Evolutionary conservation across 2,329 filamentous ascomycete species (phyloP).

Genomic region (Mycosphaerelloides madeirae): DNA sequence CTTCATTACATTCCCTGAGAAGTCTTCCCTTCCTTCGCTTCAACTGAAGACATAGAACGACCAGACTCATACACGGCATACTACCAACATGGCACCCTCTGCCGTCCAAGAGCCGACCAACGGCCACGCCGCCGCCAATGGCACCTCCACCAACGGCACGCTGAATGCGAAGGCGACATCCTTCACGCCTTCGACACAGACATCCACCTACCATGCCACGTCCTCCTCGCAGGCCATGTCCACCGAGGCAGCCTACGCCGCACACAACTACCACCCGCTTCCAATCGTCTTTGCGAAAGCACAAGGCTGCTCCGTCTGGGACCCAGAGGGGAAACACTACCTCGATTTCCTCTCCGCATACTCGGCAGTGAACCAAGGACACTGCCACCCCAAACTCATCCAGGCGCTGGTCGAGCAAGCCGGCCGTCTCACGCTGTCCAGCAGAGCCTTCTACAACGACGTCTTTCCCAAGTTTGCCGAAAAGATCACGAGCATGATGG

Average conservation of each 20-base stretch:
- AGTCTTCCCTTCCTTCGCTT: too few species aligned
- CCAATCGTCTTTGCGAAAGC: conserved; percentile 89
- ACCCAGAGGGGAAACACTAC: conserved; percentile 85
- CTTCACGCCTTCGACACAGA: conserved; percentile 38
- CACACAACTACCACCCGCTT: conserved; percentile 98
- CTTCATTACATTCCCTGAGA: too few species aligned
- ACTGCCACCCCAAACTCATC: conserved; percentile 94
- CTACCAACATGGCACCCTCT: conserved; percentile 33
- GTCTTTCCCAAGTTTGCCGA: conserved; percentile 95
- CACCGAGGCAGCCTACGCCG: conserved; percentile 76
- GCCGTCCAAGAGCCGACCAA: conserved; percentile 29
- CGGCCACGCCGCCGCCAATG: conserved; percentile 14
- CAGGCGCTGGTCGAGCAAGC: conserved; percentile 88
- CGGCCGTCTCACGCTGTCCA: conserved; percentile 81
- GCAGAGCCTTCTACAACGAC: conserved; percentile 95
- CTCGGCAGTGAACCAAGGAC: conserved; percentile 95
- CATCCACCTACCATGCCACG: conserved; percentile 62
- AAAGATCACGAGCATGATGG: conserved; percentile 82
- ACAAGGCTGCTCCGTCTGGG: conserved; percentile 85
- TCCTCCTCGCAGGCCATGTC: conserved; percentile 76
- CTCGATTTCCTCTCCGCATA: conserved; percentile 98
- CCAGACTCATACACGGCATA: background rate
- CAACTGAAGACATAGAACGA: too few species aligned
- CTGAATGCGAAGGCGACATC: conserved; percentile 40
- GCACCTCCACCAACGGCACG: conserved; percentile 14